A percentile compares a stretch with the other conserved stretches of the same genome.
phyloP scores from a whole-genome alignment of 257 asterid species.

The Rehmannia glutinosa region DNA sequence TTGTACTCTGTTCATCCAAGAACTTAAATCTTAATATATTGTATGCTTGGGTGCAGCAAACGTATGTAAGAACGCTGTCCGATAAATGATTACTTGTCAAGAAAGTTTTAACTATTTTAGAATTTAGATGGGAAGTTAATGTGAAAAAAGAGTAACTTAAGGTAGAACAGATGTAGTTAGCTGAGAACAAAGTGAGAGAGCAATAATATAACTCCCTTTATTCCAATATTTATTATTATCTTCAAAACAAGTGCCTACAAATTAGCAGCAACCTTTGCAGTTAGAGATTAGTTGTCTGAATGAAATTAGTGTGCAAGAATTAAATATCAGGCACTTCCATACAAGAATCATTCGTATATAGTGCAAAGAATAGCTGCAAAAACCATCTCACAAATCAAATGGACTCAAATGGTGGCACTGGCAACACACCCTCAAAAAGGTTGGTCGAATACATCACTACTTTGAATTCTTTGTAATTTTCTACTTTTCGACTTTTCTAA shows the following conservation, averaged over 20 bases:
- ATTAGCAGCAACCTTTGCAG: constrained; percentile 15
- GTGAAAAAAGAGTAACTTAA: not conserved
- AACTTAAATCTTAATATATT: too few species aligned
- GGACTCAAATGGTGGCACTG: constrained; percentile 22
- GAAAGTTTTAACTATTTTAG: not conserved
- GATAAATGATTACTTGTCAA: not conserved
- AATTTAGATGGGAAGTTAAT: not conserved
- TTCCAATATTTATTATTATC: not conserved
- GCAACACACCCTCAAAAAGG: constrained; percentile 28
- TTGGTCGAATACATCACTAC: constrained; percentile 11
- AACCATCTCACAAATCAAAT: constrained; percentile 17
- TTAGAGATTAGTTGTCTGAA: constrained; percentile 31
- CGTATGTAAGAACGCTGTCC: too few species aligned
- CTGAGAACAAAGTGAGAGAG: not conserved
- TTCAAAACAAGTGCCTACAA: not conserved
- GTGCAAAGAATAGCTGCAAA: constrained; percentile 7
- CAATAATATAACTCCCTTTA: not conserved
- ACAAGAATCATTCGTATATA: constrained; percentile 17
- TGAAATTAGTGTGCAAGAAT: constrained; percentile 31
- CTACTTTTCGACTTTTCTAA: not conserved
- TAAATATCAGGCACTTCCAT: constrained; percentile 14
- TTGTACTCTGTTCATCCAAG: too few species aligned
- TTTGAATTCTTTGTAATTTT: not conserved
- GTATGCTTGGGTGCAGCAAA: too few species aligned
- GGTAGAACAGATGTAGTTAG: not conserved